phyloP scores from a whole-genome alignment of 1,284 basidiomycete genomes.

The Agroathelia rolfsii region DNA sequence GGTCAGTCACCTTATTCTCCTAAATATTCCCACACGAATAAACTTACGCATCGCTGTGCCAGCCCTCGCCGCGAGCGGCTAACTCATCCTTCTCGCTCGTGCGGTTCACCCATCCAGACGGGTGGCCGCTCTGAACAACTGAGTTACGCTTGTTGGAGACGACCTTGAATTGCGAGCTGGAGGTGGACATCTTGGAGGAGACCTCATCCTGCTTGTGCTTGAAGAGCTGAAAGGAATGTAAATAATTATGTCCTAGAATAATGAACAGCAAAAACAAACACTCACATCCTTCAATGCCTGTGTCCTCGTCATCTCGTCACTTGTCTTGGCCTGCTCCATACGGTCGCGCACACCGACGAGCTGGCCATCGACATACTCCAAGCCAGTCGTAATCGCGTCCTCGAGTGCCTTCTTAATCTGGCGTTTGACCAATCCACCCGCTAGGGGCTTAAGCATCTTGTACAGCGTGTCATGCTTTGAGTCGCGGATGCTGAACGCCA shows the following conservation, averaged over 20 bases:
- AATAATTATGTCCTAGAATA: conserved; percentile 2
- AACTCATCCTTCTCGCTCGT: conserved; percentile 48
- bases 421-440: conserved; percentile 79
- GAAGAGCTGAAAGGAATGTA: conserved; percentile 36
- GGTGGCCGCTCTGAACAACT: conserved; percentile 54
- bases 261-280: conserved; percentile 6
- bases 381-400: conserved; percentile 66
- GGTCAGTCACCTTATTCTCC: too few species aligned
- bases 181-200: conserved; percentile 24
- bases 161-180: conserved; percentile 61
- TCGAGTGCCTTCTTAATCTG: conserved; percentile 81
- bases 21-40: too few species aligned
- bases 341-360: conserved; percentile 71
- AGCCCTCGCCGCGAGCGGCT: conserved; percentile 41
- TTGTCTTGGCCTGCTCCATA: conserved; percentile 59
- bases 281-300: conserved; percentile 63
- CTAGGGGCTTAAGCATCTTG: conserved; percentile 71
- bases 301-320: conserved; percentile 38
- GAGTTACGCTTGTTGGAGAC: conserved; percentile 56
- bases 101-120: conserved; percentile 63
- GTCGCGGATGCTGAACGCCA: conserved; percentile 89
- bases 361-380: conserved; percentile 84
- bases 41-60: conserved; percentile 58
- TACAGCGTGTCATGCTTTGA: conserved; percentile 88
- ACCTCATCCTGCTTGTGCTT: conserved; percentile 47